phyloP scores from a whole-genome alignment of 1,139 yeast species.

The Yamadazyma atlantica region DNA sequence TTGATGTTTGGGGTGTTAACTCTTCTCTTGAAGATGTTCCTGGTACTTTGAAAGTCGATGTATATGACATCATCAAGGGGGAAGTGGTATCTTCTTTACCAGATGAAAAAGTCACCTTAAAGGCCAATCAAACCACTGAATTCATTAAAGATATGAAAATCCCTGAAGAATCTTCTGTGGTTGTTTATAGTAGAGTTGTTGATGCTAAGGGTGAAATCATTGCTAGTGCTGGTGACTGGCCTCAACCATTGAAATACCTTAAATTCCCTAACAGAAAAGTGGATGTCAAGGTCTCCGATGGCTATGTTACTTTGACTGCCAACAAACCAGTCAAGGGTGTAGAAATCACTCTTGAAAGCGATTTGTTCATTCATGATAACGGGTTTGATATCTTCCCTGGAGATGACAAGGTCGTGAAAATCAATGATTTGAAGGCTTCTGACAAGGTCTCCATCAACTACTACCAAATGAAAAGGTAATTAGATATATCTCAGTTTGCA shows the following conservation, averaged over 20 bases:
- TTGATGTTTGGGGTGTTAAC: slow-evolving; percentile 47
- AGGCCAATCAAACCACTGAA: slow-evolving; percentile 37
- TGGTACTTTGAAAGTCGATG: slow-evolving; percentile 26
- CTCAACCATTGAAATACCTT: slow-evolving; percentile 51
- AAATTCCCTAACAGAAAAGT: slow-evolving; percentile 24
- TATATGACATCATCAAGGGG: slow-evolving; percentile 32
- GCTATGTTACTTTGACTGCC: slow-evolving; percentile 19
- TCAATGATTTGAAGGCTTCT: slow-evolving; percentile 13
- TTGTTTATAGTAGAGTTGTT: slow-evolving; percentile 20
- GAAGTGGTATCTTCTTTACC: slow-evolving; percentile 17
- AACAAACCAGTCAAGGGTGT: slow-evolving; percentile 45
- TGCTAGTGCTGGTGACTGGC: slow-evolving; percentile 48
- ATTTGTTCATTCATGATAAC: slow-evolving; percentile 32
- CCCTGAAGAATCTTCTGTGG: slow-evolving; percentile 19
- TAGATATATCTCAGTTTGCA: background rate
- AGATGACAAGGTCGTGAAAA: slow-evolving; percentile 19
- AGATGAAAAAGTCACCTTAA: slow-evolving; percentile 20
- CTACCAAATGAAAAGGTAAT: slow-evolving; percentile 10
- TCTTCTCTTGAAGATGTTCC: slow-evolving; percentile 20
- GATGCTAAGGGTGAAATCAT: slow-evolving; percentile 18
- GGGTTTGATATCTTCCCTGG: slow-evolving; percentile 47
- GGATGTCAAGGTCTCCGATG: slow-evolving; percentile 16
- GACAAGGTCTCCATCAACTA: slow-evolving; percentile 13
- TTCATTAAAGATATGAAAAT: slow-evolving; percentile 17
- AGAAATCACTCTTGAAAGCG: slow-evolving; percentile 23